Conservation (phyloP, 1,284 basidiomycete species). For the Chalciporus sp. region DNA sequence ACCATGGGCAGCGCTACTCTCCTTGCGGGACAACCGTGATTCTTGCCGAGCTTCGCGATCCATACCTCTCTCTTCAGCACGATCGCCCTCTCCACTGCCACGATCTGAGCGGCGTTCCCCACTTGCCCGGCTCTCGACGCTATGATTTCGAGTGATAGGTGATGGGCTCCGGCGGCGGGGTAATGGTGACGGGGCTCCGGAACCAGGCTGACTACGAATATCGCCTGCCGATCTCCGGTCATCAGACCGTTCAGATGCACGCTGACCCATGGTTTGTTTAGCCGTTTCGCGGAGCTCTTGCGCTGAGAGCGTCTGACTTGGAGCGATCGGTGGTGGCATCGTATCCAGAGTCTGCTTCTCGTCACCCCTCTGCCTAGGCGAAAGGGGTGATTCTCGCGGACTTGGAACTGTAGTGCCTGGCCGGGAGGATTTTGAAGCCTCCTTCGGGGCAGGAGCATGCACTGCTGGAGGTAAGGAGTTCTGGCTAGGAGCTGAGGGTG, state of each 20-base stretch:
- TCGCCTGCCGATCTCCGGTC: conserved; percentile 42
- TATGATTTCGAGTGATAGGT: conserved; percentile 67
- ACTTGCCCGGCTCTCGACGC: conserved; percentile 71
- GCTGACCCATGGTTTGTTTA: conserved; percentile 55
- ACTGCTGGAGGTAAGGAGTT: conserved; percentile 10
- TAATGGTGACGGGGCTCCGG: conserved; percentile 54
- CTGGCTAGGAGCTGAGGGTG: conserved; percentile 14
- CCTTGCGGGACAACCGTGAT: conserved; percentile 39
- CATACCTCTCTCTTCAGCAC: conserved; percentile 52
- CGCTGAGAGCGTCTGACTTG: conserved; percentile 78
- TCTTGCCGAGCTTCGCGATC: conserved; percentile 52
- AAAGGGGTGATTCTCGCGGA: conserved; percentile 44
- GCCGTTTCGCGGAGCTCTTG: conserved; percentile 80
- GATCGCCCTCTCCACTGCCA: conserved; percentile 44
- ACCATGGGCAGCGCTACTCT: conserved; percentile 51
- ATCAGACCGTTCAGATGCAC: conserved; percentile 37
- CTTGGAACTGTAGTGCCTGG: conserved; percentile 22
- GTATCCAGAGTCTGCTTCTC: conserved; percentile 30
- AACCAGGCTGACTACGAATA: conserved; percentile 47
- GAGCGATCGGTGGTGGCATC: conserved; percentile 79
- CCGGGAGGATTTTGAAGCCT: conserved; percentile 21
- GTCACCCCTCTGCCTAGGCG: conserved; percentile 39
- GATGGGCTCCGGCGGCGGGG: conserved; percentile 63
- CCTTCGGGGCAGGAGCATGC: conserved; percentile 21
- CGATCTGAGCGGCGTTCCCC: conserved; percentile 62